Conservation (phyloP, 2,329 filamentous ascomycete genomes). For the Ambrosiella beaveri region DNA sequence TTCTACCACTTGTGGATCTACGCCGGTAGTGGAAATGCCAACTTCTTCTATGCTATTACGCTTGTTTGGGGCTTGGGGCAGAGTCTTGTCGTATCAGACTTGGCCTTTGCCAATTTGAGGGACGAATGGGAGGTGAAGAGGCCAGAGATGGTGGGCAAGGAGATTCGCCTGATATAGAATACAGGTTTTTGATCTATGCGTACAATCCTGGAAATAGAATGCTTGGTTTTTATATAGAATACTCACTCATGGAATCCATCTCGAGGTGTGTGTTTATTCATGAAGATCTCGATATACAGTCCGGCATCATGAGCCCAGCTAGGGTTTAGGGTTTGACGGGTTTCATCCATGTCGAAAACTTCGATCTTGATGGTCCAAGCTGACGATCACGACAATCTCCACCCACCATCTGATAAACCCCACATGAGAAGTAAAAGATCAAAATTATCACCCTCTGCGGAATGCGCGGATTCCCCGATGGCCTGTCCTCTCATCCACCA, state of each 20-base stretch:
- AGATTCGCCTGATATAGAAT: slow-evolving; percentile 61
- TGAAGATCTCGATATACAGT: background rate
- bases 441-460: background rate
- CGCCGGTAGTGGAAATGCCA: slow-evolving; percentile 90
- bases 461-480: background rate
- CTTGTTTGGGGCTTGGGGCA: slow-evolving; percentile 92
- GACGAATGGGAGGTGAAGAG: slow-evolving; percentile 90
- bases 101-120: slow-evolving; percentile 70
- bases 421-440: background rate
- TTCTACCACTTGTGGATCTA: slow-evolving; percentile 99
- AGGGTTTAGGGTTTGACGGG: background rate
- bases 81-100: slow-evolving; percentile 71
- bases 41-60: slow-evolving; percentile 98
- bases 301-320: background rate
- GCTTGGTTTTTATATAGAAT: background rate
- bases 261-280: background rate
- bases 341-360: background rate
- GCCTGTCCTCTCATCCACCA: background rate
- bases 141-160: slow-evolving; percentile 77
- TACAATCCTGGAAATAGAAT: background rate
- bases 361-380: too few relatives aligned
- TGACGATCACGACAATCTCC: background rate
- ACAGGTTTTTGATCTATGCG: background rate
- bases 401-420: background rate
- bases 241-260: background rate